Evolutionary conservation across 495 filamentous ascomycete species (phyloP).

Genomic region (Tuber borchii): DNA sequence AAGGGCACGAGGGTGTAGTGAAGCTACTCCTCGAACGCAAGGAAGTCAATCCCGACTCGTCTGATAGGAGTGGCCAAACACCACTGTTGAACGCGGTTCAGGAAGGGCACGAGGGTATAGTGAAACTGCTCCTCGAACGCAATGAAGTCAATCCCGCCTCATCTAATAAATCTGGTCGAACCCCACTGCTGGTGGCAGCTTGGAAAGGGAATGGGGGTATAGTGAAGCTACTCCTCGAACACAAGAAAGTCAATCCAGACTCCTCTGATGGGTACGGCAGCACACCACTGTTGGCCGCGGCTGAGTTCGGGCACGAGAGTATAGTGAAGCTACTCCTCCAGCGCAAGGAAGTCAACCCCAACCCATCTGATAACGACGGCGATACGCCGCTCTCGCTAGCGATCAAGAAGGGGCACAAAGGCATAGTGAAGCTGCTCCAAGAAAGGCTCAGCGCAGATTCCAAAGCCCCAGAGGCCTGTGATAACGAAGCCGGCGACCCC

Average conservation of each 20-base stretch:
- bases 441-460: too few species aligned
- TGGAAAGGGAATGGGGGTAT: neutral
- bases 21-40: neutral
- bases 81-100: conserved; percentile 30
- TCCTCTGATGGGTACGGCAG: neutral
- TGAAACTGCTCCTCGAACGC: conserved; percentile 29
- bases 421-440: too few species aligned
- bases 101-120: conserved; percentile 28
- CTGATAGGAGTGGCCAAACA: conserved; percentile 21
- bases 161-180: neutral
- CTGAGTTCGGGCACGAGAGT: too few species aligned
- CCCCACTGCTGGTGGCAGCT: neutral
- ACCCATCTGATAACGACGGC: too few species aligned
- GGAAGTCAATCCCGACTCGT: neutral
- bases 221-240: neutral
- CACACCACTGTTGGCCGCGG: neutral
- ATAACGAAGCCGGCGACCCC: too few species aligned
- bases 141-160: too few species aligned
- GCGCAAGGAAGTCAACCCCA: too few species aligned
- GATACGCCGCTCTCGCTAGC: too few species aligned
- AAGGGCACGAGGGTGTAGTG: neutral
- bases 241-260: neutral
- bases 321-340: too few species aligned
- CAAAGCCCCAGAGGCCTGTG: too few species aligned
- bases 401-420: too few species aligned